Conservation (phyloP, 352 stramenopile species). For the Phytophthora palmivora region DNA sequence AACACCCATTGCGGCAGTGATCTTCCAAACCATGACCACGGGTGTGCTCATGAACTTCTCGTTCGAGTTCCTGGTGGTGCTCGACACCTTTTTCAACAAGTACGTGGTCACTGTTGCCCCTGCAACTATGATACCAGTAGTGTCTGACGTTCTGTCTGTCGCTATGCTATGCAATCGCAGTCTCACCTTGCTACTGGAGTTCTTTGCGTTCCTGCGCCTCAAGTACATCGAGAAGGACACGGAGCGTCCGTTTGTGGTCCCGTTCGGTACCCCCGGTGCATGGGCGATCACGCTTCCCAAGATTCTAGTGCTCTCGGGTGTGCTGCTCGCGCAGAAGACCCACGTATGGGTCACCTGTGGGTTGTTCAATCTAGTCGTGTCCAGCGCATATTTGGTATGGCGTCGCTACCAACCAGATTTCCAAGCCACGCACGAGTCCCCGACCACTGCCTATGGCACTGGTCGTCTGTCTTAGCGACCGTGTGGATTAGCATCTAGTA, state of each 20-base stretch:
- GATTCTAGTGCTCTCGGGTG: conserved; percentile 77
- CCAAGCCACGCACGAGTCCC: not conserved
- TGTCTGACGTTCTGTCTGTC: conserved; percentile 4
- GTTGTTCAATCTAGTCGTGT: conserved; percentile 70
- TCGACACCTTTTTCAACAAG: conserved; percentile 92
- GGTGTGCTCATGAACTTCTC: conserved; percentile 87
- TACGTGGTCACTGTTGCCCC: conserved; percentile 37
- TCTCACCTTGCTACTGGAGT: conserved; percentile 82
- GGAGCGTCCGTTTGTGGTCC: conserved; percentile 74
- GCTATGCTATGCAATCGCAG: conserved; percentile 27
- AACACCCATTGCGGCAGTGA: conserved; percentile 77
- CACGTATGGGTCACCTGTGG: conserved; percentile 79
- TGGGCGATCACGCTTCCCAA: conserved; percentile 86
- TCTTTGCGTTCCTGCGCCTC: conserved; percentile 84
- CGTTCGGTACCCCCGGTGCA: conserved; percentile 69
- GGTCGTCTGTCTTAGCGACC: conserved; percentile 40
- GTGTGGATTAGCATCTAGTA: conserved; percentile 5
- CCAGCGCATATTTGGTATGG: conserved; percentile 69
- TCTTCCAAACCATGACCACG: conserved; percentile 80
- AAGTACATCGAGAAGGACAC: conserved; percentile 86
- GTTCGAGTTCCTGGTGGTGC: conserved; percentile 81
- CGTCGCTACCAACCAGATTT: conserved; percentile 54
- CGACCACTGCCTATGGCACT: conserved; percentile 41
- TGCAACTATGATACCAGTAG: not conserved
- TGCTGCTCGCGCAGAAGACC: conserved; percentile 71